A percentile compares a stretch with the other conserved stretches of the same genome.
Evolutionary conservation across 345 rosid genomes (phyloP).

Genomic region (Laguncularia racemosa): DNA sequence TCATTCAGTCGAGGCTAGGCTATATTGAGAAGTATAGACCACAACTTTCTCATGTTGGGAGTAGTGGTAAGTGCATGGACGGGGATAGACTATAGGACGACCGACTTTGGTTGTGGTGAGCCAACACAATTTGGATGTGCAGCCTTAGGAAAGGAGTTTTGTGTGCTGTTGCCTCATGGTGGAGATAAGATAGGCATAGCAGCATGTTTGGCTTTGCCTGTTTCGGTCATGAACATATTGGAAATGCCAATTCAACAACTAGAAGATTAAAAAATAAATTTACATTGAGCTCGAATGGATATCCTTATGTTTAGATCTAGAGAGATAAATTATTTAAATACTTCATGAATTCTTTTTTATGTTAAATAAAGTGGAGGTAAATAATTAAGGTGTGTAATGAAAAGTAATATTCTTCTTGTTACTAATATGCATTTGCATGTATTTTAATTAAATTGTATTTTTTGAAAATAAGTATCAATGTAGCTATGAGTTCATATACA

Average conservation of each 20-base stretch:
- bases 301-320: too few relatives aligned
- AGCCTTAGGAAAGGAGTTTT: slow-evolving; percentile 11
- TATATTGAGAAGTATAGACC: slow-evolving; percentile 5
- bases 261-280: not conserved
- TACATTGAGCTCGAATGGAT: too few relatives aligned
- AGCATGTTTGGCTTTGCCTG: slow-evolving; percentile 14
- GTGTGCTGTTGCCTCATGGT: slow-evolving; percentile 11
- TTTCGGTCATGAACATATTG: slow-evolving; percentile 16
- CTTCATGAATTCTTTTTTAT: too few relatives aligned
- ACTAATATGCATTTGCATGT: too few relatives aligned
- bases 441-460: too few relatives aligned
- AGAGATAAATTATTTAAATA: too few relatives aligned
- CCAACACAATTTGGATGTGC: slow-evolving; percentile 17
- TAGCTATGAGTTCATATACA: too few relatives aligned
- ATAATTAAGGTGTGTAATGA: too few relatives aligned
- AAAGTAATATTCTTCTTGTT: too few relatives aligned
- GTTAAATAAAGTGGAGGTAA: too few relatives aligned
- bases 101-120: slow-evolving; percentile 22
- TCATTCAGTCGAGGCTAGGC: slow-evolving; percentile 12
- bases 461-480: too few relatives aligned
- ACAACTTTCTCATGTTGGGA: slow-evolving; percentile 10
- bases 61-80: slow-evolving; percentile 23
- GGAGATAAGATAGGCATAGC: slow-evolving; percentile 11
- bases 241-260: slow-evolving; percentile 2
- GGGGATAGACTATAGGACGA: slow-evolving; percentile 6